Evolutionary conservation across 495 filamentous ascomycete genomes (phyloP).

Genomic region (Penicillium cinerascens): DNA sequence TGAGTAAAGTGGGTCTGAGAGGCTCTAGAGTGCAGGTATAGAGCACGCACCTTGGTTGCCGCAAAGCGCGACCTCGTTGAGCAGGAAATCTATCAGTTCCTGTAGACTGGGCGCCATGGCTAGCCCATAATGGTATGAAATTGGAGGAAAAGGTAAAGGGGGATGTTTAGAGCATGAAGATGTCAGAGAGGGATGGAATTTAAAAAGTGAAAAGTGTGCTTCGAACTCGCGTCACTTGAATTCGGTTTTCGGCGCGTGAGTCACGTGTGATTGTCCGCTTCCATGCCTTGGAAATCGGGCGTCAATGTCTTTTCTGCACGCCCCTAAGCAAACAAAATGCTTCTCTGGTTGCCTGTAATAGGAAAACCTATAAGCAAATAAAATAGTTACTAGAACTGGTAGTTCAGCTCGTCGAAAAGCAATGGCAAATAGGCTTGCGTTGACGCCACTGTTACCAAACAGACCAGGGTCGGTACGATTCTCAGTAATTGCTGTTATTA

Average conservation of each 20-base stretch:
- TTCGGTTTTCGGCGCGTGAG: neutral
- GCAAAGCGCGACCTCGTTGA: slow-evolving; percentile 67
- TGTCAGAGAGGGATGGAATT: slow-evolving; percentile 17
- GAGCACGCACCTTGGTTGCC: slow-evolving; percentile 65
- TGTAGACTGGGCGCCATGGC: slow-evolving; percentile 65
- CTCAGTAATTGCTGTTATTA: too few species aligned
- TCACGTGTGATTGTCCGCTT: neutral
- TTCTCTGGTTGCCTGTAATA: too few species aligned
- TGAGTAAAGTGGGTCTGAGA: slow-evolving; percentile 23
- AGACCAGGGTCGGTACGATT: too few species aligned
- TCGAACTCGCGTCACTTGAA: slow-evolving; percentile 35
- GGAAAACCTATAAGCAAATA: too few species aligned
- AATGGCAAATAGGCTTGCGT: too few species aligned
- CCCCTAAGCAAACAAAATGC: too few species aligned
- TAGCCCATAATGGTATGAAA: slow-evolving; percentile 15
- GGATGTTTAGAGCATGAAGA: slow-evolving; percentile 3
- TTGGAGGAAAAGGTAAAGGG: neutral
- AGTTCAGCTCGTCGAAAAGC: too few species aligned
- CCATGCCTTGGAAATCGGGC: neutral
- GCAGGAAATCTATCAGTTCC: slow-evolving; percentile 65
- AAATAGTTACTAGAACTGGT: too few species aligned
- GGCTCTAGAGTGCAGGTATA: neutral
- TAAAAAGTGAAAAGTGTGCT: slow-evolving; percentile 25
- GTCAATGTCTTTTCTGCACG: neutral
- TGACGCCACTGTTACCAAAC: too few species aligned